phyloP scores from a whole-genome alignment of 257 asterid species.

The Plantago ovata region DNA sequence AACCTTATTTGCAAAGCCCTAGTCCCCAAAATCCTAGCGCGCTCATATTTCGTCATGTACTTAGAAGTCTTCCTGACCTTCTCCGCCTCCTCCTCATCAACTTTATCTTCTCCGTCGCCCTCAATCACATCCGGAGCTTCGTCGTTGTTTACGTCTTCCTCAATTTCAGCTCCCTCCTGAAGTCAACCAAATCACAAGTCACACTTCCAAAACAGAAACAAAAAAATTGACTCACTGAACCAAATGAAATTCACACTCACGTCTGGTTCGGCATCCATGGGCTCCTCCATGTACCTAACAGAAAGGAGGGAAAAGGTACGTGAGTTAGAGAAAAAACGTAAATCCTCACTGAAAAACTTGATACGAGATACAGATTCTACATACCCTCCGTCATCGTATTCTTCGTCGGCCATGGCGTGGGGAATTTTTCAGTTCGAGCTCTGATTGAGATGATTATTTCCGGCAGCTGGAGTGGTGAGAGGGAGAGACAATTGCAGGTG shows the following conservation, averaged over 20 bases:
- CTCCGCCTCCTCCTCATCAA: constrained; percentile 51
- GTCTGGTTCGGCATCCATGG: constrained; percentile 75
- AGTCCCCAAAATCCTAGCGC: constrained; percentile 89
- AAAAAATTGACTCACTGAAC: background rate
- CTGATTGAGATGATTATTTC: background rate
- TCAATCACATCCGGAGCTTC: constrained; percentile 49
- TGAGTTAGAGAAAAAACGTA: background rate
- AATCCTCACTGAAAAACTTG: constrained; percentile 24
- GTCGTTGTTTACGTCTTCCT: constrained; percentile 53
- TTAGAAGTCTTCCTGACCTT: constrained; percentile 85
- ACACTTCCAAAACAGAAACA: background rate
- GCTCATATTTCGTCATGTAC: constrained; percentile 91
- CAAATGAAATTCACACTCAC: constrained; percentile 34
- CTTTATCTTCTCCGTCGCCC: constrained; percentile 70
- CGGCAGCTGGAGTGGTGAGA: background rate
- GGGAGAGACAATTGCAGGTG: no score
- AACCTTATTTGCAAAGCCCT: constrained; percentile 93
- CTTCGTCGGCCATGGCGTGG: constrained; percentile 95
- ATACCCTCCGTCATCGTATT: constrained; percentile 77
- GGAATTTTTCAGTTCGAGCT: background rate
- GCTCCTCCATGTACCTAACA: constrained; percentile 76
- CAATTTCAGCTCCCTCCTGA: constrained; percentile 83
- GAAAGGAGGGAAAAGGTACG: background rate
- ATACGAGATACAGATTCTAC: constrained; percentile 5
- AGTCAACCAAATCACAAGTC: background rate